A percentile compares a stretch with the other conserved stretches of the same genome.
Conservation (phyloP, 805 yeast genomes). For the Aciculoconidium aculeatum region DNA sequence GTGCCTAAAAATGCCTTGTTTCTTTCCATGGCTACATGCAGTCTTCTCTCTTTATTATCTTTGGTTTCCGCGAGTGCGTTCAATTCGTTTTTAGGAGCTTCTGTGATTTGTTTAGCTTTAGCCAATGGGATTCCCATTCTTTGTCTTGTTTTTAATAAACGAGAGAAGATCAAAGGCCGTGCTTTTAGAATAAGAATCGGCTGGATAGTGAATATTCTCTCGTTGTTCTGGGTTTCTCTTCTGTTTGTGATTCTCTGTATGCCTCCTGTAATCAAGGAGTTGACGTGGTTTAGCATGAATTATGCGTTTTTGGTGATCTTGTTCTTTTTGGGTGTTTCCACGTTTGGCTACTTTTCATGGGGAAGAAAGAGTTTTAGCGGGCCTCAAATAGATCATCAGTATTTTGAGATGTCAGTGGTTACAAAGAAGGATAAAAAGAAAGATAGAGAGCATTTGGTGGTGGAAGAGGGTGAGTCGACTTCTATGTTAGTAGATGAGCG, state of each 20-base stretch:
- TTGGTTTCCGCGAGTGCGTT: constrained; percentile 69
- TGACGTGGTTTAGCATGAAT: constrained; percentile 44
- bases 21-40: constrained; percentile 58
- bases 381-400: constrained; percentile 47
- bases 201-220: constrained; percentile 53
- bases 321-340: constrained; percentile 41
- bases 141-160: constrained; percentile 51
- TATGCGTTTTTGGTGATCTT: constrained; percentile 62
- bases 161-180: constrained; percentile 61
- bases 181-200: constrained; percentile 63
- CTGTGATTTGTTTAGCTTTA: constrained; percentile 67
- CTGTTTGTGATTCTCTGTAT: constrained; percentile 60
- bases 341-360: constrained; percentile 53
- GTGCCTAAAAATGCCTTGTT: constrained; percentile 69
- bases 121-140: constrained; percentile 75
- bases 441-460: no score
- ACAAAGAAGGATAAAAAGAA: no score
- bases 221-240: constrained; percentile 55
- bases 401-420: constrained; percentile 29
- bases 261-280: constrained; percentile 53
- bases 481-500: no score
- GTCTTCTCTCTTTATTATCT: constrained; percentile 57
- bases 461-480: no score
- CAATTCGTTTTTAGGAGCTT: constrained; percentile 79
- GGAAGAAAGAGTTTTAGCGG: constrained; percentile 60